Evolutionary conservation across 352 stramenopile genomes (phyloP), one percentile per base, ranked within the genome.

Genomic region (Globisporangium cederbergense): DNA sequence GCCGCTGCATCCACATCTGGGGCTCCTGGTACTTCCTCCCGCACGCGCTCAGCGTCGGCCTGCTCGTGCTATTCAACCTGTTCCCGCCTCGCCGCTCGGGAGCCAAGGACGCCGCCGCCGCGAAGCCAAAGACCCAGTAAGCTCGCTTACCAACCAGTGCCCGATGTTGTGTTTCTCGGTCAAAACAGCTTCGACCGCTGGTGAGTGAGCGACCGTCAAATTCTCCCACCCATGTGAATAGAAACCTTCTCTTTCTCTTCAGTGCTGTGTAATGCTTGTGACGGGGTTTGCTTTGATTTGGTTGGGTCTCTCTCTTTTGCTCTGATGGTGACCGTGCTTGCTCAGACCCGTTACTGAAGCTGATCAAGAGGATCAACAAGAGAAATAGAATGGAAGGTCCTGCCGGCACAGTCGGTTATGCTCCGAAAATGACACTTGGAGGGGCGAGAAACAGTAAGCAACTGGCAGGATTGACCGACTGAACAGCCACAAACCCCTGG

Each of bases 21-120:
- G 73, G 68, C 38, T 89, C 81, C 30, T 92, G 86, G 81, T 93
- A 91, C 68, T 95, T 90, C 67, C 66, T 92, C 11, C 87, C 87
- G 22, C 85, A 93, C 47, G 16, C 88, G 53, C 62, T 91, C 42
- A 77, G 75, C 46, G 67, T 92, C 34, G 69, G 75, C 4, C 47
- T 92, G 34, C 71, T 95, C 18, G 78, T 90, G 28, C 60, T 88
- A 45, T 90, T 88, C 56, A 76, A 58, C 54, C 40, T 88, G 43
- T 80, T 90, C 65, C 81, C 81, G 14, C 77, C 75, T 40, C 81
- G 77, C 43, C 79, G 79, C 46, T 57, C 54, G 8, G 53, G 62
- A 30, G 28, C 67, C 8, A 61, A 65, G 32, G 62, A 62, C 16
- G 34, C 67, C 10, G 55, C 58, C 25, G 60, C 51, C 11, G 55